Percentiles rank a stretch among this genome's conserved stretches.
Evolutionary conservation across 768 basidiomycete species (phyloP).

Genomic region (Boletus rex-veris): DNA sequence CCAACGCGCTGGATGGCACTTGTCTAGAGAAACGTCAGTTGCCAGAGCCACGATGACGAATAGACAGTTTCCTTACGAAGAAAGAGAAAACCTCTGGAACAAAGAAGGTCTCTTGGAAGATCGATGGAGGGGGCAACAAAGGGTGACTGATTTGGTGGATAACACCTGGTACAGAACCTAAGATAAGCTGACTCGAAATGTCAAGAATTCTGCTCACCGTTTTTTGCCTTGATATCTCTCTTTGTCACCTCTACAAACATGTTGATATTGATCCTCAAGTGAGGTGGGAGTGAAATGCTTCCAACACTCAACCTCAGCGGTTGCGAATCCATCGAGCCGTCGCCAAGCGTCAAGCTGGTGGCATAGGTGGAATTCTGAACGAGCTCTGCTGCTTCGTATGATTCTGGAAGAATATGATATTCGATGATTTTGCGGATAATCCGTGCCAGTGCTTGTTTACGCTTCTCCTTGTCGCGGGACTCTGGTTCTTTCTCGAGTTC

Average conservation of each 20-base stretch:
- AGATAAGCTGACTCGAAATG: neutral
- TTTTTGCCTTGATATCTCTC: slow-evolving; percentile 5
- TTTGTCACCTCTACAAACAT: slow-evolving; percentile 8
- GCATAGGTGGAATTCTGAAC: slow-evolving; percentile 53
- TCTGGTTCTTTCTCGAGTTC: slow-evolving; percentile 42
- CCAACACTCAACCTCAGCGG: slow-evolving; percentile 44
- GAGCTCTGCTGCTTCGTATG: slow-evolving; percentile 43
- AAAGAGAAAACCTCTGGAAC: slow-evolving; percentile 8
- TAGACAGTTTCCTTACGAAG: slow-evolving; percentile 5
- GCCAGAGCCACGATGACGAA: neutral
- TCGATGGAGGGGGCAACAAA: slow-evolving; percentile 9
- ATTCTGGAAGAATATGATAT: slow-evolving; percentile 34
- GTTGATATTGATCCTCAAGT: slow-evolving; percentile 26
- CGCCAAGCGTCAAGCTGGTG: slow-evolving; percentile 41
- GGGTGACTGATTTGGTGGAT: slow-evolving; percentile 14
- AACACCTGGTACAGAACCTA: neutral
- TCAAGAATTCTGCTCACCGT: slow-evolving; percentile 1
- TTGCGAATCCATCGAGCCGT: slow-evolving; percentile 42
- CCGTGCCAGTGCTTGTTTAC: slow-evolving; percentile 53
- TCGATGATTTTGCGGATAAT: slow-evolving; percentile 52
- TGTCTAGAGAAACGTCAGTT: slow-evolving; percentile 5
- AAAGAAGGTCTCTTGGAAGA: slow-evolving; percentile 13
- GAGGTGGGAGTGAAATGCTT: slow-evolving; percentile 32
- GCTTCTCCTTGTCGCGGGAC: slow-evolving; percentile 43
- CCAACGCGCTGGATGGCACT: slow-evolving; percentile 12